Conservation (phyloP, 768 basidiomycete species). For the Pisolithus orientalis region DNA sequence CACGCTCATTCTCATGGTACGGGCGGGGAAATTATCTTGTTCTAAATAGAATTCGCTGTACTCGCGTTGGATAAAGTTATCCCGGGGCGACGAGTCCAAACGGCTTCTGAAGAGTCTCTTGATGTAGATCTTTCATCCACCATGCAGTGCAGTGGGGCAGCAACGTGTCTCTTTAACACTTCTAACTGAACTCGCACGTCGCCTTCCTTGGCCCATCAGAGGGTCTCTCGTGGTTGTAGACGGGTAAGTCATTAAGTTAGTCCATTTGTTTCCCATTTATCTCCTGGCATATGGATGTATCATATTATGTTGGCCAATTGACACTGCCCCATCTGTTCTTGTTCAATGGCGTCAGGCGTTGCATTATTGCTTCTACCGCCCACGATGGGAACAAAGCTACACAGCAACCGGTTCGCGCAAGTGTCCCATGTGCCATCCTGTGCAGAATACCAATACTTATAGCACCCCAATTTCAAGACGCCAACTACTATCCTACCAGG, state of each 20-base stretch:
- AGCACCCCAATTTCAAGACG: neutral
- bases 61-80: slow-evolving; percentile 20
- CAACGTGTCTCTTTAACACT: neutral
- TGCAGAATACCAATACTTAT: neutral
- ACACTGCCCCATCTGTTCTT: neutral
- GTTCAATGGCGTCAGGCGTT: neutral
- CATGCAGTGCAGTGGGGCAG: neutral
- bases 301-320: neutral
- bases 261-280: neutral
- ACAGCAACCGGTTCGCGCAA: neutral
- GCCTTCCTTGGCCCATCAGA: too few relatives aligned
- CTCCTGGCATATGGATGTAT: neutral
- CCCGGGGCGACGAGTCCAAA: slow-evolving; percentile 16
- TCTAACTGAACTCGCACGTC: too few relatives aligned
- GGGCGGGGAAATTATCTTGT: neutral
- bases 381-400: neutral
- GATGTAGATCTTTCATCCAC: slow-evolving; percentile 15
- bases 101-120: slow-evolving; percentile 20
- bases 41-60: slow-evolving; percentile 17
- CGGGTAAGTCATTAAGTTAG: too few relatives aligned
- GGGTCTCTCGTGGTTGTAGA: too few relatives aligned
- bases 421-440: neutral
- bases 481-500: neutral
- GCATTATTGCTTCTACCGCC: neutral
- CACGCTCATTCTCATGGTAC: neutral